phyloP scores from a whole-genome alignment of 192 early-diverging fungal species.

The Backusella westeae region DNA sequence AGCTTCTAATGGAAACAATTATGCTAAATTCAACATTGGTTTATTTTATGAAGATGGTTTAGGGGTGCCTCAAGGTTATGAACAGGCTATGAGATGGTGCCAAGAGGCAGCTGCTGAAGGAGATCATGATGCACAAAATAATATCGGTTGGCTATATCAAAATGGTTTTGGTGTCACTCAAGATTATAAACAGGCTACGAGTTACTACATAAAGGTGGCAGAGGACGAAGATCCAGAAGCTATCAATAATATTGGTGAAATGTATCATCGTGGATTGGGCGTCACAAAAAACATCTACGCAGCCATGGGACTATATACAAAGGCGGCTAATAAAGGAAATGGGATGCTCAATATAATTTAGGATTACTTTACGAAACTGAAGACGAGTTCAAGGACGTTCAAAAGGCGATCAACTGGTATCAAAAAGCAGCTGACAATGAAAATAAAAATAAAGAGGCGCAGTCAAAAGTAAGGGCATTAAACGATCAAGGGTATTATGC shows the following conservation, averaged over 20 bases:
- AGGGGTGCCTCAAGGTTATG: too few relatives aligned
- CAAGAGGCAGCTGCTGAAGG: too few relatives aligned
- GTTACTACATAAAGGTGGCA: background rate
- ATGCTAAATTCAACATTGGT: too few relatives aligned
- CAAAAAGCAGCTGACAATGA: background rate
- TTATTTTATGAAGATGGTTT: too few relatives aligned
- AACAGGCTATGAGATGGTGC: too few relatives aligned
- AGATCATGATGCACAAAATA: background rate
- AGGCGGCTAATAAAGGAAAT: background rate
- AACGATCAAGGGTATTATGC: background rate
- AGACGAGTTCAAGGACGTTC: background rate
- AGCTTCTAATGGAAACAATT: too few relatives aligned
- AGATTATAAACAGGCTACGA: background rate
- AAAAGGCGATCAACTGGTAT: background rate
- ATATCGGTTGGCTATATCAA: background rate
- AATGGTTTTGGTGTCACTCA: background rate
- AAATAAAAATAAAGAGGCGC: background rate
- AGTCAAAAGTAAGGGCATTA: background rate
- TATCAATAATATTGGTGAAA: background rate
- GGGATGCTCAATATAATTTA: background rate
- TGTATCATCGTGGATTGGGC: background rate
- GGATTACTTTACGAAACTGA: background rate
- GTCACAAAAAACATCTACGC: too few relatives aligned
- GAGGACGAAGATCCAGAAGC: background rate
- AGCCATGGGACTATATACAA: background rate